Base-by-base conservation (phyloP, 495 filamentous ascomycete genomes). In the Xylaria acuta region DNA sequence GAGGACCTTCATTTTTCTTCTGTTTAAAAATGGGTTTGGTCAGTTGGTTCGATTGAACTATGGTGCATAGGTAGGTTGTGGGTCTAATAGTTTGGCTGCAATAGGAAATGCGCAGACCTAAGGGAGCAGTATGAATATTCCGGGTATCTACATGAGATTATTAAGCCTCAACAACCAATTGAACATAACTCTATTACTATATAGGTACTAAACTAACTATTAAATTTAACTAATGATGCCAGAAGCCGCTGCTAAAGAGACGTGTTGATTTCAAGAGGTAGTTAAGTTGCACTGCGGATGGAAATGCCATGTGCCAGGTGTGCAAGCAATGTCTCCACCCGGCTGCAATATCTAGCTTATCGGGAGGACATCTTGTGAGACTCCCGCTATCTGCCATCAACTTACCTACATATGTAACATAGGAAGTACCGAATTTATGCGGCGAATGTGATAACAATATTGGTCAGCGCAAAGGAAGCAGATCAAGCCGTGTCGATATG, bases 401-500 rank as follows among this genome's bases (percentile, higher is more conserved):
- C 20, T 38, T 38, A 38, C 36, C 36, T 22, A 20, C 3, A 5
- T 32, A 30, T 18, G 1, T 40, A 30, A 56, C 12, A 6, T 4
- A 27, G 2, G 2, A 36, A 20, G 30, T 59, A n/a, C 54, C 0
- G 20, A 5, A 32, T 5, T 2, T 5, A 32, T 7, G 16, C 27
- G 7, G 25, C n/a, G 22, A 38, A 36, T 38, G 34, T n/a, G 58
- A 60, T 60, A n/a, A 38, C 20, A 38, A 38, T 25, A 38, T 25
- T 53, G 47, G 34, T 4, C 47, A 22, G 30, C 49, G 49, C 22
- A 53, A 53, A n/a, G n/a, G n/a, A 51, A 51, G 47, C 47, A 51
- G 47, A 67, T 54, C 45, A 51, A 53, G 27, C 3, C 34, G n/a
- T 63, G 45, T 40, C 62, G 18, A 63, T 8, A 79, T 79, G 77